Base-by-base conservation (phyloP, 116 monocot genomes). In the Phalaenopsis hybrid region DNA sequence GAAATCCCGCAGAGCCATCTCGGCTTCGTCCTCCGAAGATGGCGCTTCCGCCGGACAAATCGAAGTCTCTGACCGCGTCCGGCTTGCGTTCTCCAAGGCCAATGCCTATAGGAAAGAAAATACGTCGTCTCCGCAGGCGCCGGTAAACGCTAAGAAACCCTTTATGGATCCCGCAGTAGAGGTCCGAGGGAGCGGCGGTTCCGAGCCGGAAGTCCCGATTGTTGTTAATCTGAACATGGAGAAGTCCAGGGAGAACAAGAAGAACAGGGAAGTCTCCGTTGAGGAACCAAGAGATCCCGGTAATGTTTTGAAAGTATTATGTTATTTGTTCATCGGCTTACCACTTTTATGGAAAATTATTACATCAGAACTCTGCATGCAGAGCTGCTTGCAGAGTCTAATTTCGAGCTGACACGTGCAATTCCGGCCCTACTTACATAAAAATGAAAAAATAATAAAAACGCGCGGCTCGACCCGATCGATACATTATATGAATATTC, bases 61-160 rank as follows among this genome's bases (percentile, higher is more conserved):
- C 76, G 87, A 79, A 34, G 15, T 77, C 31, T 45, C 77, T 25
- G 90, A 88, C 81, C 82, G 69, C 2, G 68, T 86, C 16, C 88
- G 86, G 86, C 86, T 88, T 37, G 92, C 87, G 25, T 86, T 89
- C 65, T 52, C 87, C 31, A 85, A 84, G 52, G 92, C 86, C 57
- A 76, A 76, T 43, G 79, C 85, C 16, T 91, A 89, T 57, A 84
- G 79, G 78, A 82, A 84, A 61, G 43, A 70, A 48, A 86, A 85
- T 81, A 74, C 13, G 12, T 61, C 23, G 5, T 37, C 50, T 41
- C 80, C 73, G 50, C 13, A 5, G 69, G 44, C 13, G 74, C 37
- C 33, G 76, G 68, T 41, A 69, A 46, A 8, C 5, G 44, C 34
- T 33, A 11, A 12, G 10, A 49, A 21, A 31, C 17, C 59, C 33